Conservation (phyloP, 495 filamentous ascomycete species). For the Annulohypoxylon moriforme region DNA sequence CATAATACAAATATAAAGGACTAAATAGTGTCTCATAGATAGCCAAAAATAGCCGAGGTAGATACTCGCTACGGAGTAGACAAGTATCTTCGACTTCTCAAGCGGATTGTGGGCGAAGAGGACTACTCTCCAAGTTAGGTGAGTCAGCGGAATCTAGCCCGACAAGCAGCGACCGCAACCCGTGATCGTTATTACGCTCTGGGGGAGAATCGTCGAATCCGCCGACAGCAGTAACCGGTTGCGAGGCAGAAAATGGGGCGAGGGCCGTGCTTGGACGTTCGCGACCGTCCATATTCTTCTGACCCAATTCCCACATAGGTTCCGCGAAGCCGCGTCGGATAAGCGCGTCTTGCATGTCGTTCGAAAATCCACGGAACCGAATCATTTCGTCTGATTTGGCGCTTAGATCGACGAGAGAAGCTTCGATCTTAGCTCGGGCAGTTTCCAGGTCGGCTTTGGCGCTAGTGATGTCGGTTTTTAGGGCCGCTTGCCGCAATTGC, state of each 20-base stretch:
- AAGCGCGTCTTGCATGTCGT: background rate
- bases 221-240: background rate
- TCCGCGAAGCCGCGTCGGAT: slow-evolving; percentile 7
- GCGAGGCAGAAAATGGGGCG: background rate
- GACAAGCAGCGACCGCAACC: background rate
- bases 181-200: background rate
- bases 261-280: background rate
- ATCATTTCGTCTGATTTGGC: slow-evolving; percentile 10
- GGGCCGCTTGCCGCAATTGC: background rate
- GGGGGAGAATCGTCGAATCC: background rate
- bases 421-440: background rate
- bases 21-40: background rate
- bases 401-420: background rate
- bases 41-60: background rate
- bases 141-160: background rate
- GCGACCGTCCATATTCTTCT: background rate
- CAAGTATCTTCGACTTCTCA: background rate
- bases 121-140: background rate
- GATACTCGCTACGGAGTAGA: background rate
- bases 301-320: slow-evolving; percentile 2
- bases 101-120: background rate
- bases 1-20: background rate
- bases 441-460: background rate
- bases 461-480: background rate
- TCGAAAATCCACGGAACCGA: background rate